phyloP scores from a whole-genome alignment of 805 yeast species.

The Metschnikowia sp. region DNA sequence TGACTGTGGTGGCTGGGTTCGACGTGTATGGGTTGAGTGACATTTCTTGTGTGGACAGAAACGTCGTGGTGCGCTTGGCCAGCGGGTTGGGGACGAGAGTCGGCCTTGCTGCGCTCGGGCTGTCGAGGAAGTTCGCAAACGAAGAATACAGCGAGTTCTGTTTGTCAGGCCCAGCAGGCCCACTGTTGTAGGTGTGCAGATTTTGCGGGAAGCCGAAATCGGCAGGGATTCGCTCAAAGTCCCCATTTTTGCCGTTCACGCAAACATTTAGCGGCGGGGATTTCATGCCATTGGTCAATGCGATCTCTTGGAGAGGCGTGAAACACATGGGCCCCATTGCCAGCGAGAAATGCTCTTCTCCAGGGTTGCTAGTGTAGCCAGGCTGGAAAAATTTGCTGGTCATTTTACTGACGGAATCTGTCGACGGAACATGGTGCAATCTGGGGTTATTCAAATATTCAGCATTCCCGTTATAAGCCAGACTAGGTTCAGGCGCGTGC shows the following conservation, averaged over 20 bases:
- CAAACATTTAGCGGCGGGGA: background rate
- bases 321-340: background rate
- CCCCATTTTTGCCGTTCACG: background rate
- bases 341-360: constrained; percentile 7
- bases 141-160: background rate
- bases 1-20: constrained; percentile 32
- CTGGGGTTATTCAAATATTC: background rate
- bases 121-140: constrained; percentile 18
- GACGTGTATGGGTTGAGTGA: constrained; percentile 30
- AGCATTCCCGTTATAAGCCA: background rate
- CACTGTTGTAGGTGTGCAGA: background rate
- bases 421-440: constrained; percentile 27
- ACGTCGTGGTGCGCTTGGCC: background rate
- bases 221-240: background rate
- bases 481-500: background rate
- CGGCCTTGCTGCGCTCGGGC: constrained; percentile 1
- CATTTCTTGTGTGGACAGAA: constrained; percentile 13
- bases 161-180: background rate
- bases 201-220: background rate
- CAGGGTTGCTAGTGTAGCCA: constrained; percentile 25
- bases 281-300: background rate
- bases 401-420: constrained; percentile 28
- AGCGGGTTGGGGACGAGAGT: background rate
- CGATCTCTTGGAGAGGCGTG: background rate
- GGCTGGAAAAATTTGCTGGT: constrained; percentile 35